Evolutionary conservation across 257 asterid species (phyloP), one percentile per base, ranked within the genome.

Genomic region (Cynanchum wilfordii): DNA sequence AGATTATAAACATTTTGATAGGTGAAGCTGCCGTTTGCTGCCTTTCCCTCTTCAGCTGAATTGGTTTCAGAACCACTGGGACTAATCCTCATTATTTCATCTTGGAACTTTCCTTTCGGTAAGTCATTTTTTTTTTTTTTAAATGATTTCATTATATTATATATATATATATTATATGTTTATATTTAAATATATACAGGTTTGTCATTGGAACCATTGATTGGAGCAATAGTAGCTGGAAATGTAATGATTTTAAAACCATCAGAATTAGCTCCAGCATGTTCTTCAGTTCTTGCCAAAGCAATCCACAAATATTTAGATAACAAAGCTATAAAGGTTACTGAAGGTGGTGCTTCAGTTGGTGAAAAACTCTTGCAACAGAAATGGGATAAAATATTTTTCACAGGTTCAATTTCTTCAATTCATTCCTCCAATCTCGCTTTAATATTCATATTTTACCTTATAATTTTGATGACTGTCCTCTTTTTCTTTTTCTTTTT

Each of bases 81-180:
- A 57, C 80, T 86, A 52, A 86, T 90, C 66, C 97, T 93, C 76
- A 57, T 89, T 74, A 71, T 93, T 36, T 87, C 98, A 16, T 70
- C 93, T n/a, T 93, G 98, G 97, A 93, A 93, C 74, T 84, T 90
- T 42, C 98, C 97, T 9, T 89, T 93, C 40, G 96, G 98, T 91
- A 69, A 55, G 81, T 3, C 63, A 47, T 71, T 33, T 38, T 42
- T 42, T 42, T 33, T 33, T 33, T 2, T 3, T 33, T 33, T 33
- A 30, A 30, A 30, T 30, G 33, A 30, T 1, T 30, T 3, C 38
- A 3, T 33, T 33, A 33, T 33, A 33, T 33, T 4, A 40, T 40
- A 40, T 40, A 40, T 7, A 40, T 40, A 40, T 42, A 7, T 42
- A 42, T 42, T 42, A 7, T 42, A 10, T 42, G 11, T 42, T 8